Evolutionary conservation across 2,329 filamentous ascomycete species (phyloP), one percentile per base, ranked within the genome.

Genomic region (Orbilia ellipsospora): DNA sequence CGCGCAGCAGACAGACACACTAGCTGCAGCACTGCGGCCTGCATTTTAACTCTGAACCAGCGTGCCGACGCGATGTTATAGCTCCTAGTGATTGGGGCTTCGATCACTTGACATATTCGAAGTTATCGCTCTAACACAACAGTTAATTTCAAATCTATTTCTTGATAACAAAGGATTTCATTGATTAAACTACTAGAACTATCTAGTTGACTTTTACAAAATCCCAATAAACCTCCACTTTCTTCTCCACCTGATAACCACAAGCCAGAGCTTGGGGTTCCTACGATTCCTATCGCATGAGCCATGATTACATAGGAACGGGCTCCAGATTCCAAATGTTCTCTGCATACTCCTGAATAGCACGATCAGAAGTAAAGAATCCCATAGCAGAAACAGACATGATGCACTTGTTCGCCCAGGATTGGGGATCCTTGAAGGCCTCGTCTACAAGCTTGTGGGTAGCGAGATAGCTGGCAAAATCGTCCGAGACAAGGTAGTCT

Each of bases 291-390:
- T 10, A 7, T 36, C 10, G 2, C 5, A 36, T 36, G 31, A 36
- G 8, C 31, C 10, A 36, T 10, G 31, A 36, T 36, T 36, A 36
- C 31, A 36, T 36, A 36, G 31, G 31, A 51, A 74, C 70, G 6
- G 94, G 94, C 85, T 98, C 94, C 45, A 97, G 86, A 81, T 98
- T 98, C 95, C 95, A 99, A 82, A 99, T 97, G 78, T 87, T 90
- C 82, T 99, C 94, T 0, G 95, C 95, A 84, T 99, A 99, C 86
- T 76, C 73, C 16, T 70, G 55, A 82, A 98, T 97, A 84, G 94
- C 97, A 45, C 94, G 88, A 82, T 98, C 94, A 78, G 91, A 94
- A 79, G 90, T 94, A 85, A 98, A 98, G 88, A 98, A 98, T 44
- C 94, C 95, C 95, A 99, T 99, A 48, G 94, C 87, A 5, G 93